Percentiles rank a stretch among this genome's conserved stretches.
phyloP scores from a whole-genome alignment of 768 basidiomycete species.

The Lentinula sp. region DNA sequence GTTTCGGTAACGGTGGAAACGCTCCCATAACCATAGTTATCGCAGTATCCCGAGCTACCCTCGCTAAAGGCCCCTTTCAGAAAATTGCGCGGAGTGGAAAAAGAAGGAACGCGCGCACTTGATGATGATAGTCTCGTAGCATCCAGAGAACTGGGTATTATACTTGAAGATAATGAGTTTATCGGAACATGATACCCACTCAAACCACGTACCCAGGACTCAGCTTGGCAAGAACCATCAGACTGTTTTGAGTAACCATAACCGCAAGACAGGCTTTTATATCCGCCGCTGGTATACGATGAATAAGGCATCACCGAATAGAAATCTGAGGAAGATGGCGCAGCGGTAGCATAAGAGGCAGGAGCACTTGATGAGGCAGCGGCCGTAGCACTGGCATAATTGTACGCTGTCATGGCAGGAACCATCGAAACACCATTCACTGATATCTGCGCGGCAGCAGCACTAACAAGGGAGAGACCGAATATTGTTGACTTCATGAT shows the following conservation, averaged over 20 bases:
- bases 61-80: conserved; percentile 7
- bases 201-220: conserved; percentile 50
- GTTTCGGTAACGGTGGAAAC: conserved; percentile 26
- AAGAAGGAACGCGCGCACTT: conserved; percentile 20
- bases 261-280: conserved; percentile 60
- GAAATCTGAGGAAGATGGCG: conserved; percentile 31
- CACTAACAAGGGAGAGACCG: conserved; percentile 51
- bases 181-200: background rate
- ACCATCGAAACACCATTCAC: conserved; percentile 41
- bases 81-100: background rate
- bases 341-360: conserved; percentile 21
- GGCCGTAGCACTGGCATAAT: conserved; percentile 14
- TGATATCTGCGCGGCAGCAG: conserved; percentile 49
- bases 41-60: conserved; percentile 14
- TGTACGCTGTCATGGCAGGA: conserved; percentile 18
- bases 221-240: conserved; percentile 47
- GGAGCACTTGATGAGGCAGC: conserved; percentile 17
- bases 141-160: conserved; percentile 35
- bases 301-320: conserved; percentile 53
- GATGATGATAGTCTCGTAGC: conserved; percentile 64
- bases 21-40: conserved; percentile 15
- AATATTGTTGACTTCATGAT: conserved; percentile 61
- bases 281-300: conserved; percentile 56
- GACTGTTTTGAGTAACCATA: conserved; percentile 57
- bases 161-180: conserved; percentile 21